Evolutionary conservation across 2,329 filamentous ascomycete species (phyloP), one percentile per base, ranked within the genome.

Genomic region (Paraphoma chrysanthemicola): DNA sequence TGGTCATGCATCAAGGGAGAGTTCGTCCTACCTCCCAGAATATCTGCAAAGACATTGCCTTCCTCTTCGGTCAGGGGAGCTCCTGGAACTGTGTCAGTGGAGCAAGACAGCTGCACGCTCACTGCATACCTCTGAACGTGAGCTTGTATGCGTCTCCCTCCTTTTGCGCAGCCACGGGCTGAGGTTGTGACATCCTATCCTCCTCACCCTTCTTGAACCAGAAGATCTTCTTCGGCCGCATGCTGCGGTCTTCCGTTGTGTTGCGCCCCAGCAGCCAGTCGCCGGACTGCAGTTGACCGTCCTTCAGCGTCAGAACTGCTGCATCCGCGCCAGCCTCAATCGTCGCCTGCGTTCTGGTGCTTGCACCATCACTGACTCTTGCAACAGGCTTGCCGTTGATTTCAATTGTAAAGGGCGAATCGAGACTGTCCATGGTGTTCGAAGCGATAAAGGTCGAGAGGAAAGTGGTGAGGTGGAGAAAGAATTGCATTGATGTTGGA

Each of bases 301-400:
- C 51, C 28, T 67, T 54, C 7, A 71, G 61, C n/a, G 54, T 66
- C 54, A 71, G 70, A 2, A 67, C 45, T 8, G 68, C 67, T 29
- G 64, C 57, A 33, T 70, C 54, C 6, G 54, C 41, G 12, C 67
- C 68, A 8, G 51, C 23, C 18, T 30, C 51, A 2, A 57, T 50
- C 31, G 53, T 61, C 42, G 66, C 69, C 47, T 67, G 69, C 10
- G 58, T 54, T 12, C 44, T 55, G 17, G 55, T 49, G 33, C 57
- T 55, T 28, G 30, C 53, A 30, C 54, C 50, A 52, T 51, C 54
- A 31, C 45, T 48, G 30, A 62, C 23, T 4, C 46, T 57, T 3
- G 63, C 54, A 39, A 71, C 63, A 18, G 63, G 60, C 9, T 46
- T 61, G 39, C 67, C 69, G 49, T 67, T 59, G 41, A 71, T 58